Percentiles rank a stretch among this genome's conserved stretches.
Conservation (phyloP, 1,284 basidiomycete genomes). For the Pseudozyma tsukubaensis region DNA sequence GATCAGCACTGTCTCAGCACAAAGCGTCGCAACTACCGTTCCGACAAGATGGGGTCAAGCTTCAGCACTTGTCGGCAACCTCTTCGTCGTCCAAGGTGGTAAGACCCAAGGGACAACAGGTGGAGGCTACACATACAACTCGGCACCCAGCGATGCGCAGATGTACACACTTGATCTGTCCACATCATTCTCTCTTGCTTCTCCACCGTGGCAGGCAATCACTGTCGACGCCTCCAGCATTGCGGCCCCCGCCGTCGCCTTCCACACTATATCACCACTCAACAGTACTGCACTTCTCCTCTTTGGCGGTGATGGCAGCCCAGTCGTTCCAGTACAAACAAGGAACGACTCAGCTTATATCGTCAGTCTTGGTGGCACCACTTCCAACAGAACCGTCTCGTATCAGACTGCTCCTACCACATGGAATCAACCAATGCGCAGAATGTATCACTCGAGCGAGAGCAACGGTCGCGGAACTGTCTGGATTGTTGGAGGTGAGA, state of each 20-base stretch:
- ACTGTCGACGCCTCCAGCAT: conserved; percentile 3
- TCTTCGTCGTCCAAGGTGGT: conserved; percentile 60
- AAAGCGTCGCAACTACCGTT: conserved; percentile 4
- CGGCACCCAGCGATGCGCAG: conserved; percentile 51
- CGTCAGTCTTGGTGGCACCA: conserved; percentile 33
- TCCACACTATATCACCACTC: conserved; percentile 61
- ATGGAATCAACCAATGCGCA: conserved; percentile 59
- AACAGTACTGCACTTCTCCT: conserved; percentile 42
- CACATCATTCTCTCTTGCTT: conserved; percentile 25
- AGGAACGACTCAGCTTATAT: conserved; percentile 60
- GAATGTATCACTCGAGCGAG: conserved; percentile 55
- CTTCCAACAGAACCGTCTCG: conserved; percentile 16
- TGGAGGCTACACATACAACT: conserved; percentile 57
- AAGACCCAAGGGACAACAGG: conserved; percentile 57
- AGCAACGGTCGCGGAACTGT: conserved; percentile 42
- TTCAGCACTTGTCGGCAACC: conserved; percentile 46
- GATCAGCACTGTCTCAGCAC: conserved; percentile 19
- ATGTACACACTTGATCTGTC: conserved; percentile 57
- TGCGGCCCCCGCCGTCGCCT: conserved; percentile 45
- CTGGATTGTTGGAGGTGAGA: conserved; percentile 61
- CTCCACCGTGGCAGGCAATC: conserved; percentile 52
- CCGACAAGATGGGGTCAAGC: conserved; percentile 60
- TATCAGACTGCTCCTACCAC: conserved; percentile 23
- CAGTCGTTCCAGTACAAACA: conserved; percentile 43
- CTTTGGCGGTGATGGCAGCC: conserved; percentile 57